Evolutionary conservation across 2,329 filamentous ascomycete genomes (phyloP).

Genomic region (Fusarium falciforme): DNA sequence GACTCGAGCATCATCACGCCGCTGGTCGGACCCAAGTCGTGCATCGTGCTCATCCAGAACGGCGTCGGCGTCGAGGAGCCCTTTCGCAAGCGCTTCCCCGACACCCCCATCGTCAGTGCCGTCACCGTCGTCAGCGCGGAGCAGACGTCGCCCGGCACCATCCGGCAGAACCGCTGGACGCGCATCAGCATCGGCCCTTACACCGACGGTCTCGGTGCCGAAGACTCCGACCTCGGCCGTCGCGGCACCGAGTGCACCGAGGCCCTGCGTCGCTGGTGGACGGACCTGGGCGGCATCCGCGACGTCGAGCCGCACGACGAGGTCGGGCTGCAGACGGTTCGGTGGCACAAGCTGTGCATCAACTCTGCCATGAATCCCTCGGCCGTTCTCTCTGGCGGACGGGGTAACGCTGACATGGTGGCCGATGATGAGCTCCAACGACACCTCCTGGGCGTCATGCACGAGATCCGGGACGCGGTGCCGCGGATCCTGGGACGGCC

Average conservation of each 20-base stretch:
- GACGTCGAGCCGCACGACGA: constrained; percentile 75
- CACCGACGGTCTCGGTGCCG: constrained; percentile 59
- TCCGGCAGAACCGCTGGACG: constrained; percentile 80
- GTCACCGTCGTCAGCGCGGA: constrained; percentile 78
- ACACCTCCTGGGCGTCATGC: constrained; percentile 75
- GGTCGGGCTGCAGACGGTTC: constrained; percentile 74
- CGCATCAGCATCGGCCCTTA: constrained; percentile 77
- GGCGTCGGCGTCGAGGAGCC: constrained; percentile 77
- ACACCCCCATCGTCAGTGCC: constrained; percentile 71
- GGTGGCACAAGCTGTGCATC: constrained; percentile 83
- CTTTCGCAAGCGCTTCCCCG: constrained; percentile 71
- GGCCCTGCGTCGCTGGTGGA: constrained; percentile 65
- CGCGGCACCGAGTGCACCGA: constrained; percentile 57
- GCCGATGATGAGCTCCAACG: constrained; percentile 69
- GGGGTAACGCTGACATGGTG: constrained; percentile 74
- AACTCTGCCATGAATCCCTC: constrained; percentile 81
- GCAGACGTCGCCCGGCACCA: constrained; percentile 70
- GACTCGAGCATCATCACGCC: constrained; percentile 72
- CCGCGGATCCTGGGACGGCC: constrained; percentile 71
- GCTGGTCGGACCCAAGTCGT: constrained; percentile 64
- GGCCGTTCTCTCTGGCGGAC: constrained; percentile 73
- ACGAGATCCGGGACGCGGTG: constrained; percentile 74
- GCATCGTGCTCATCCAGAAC: constrained; percentile 77
- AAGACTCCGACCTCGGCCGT: constrained; percentile 46
- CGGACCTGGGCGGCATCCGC: constrained; percentile 67